phyloP scores from a whole-genome alignment of 148 eudicot species.

The Limonium bicolor region DNA sequence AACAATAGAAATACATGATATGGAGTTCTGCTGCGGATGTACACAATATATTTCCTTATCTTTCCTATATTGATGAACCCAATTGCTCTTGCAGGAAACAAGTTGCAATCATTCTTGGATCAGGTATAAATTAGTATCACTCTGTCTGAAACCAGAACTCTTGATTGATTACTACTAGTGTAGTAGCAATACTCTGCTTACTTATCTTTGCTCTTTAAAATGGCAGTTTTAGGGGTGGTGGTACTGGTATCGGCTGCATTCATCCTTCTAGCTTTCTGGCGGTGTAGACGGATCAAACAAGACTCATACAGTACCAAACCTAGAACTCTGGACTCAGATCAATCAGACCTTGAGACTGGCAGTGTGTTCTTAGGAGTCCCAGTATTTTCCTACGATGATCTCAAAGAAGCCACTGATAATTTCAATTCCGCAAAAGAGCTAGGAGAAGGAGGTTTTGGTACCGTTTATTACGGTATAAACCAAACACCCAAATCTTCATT shows the following conservation, averaged over 20 bases:
- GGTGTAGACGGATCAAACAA: constrained; percentile 3
- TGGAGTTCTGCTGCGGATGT: too few species aligned
- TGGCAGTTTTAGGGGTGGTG: too few species aligned
- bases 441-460: constrained; percentile 52
- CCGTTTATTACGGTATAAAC: constrained; percentile 39
- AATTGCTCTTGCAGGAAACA: too few species aligned
- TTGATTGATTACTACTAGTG: too few species aligned
- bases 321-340: constrained; percentile 3
- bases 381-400: constrained; percentile 35
- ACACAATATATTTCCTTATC: too few species aligned
- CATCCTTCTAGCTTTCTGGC: constrained; percentile 7
- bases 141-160: too few species aligned
- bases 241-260: constrained; percentile 11
- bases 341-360: constrained; percentile 16
- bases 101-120: background rate
- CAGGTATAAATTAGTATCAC: too few species aligned
- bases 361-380: constrained; percentile 21
- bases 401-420: constrained; percentile 26
- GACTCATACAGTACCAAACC: background rate
- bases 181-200: background rate
- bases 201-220: constrained; percentile 12
- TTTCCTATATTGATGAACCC: too few species aligned
- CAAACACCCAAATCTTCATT: background rate
- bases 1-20: too few species aligned
- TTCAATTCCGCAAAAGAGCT: constrained; percentile 31